Conservation (phyloP, 2,329 filamentous ascomycete genomes). For the Fonsecaea pedrosoi region DNA sequence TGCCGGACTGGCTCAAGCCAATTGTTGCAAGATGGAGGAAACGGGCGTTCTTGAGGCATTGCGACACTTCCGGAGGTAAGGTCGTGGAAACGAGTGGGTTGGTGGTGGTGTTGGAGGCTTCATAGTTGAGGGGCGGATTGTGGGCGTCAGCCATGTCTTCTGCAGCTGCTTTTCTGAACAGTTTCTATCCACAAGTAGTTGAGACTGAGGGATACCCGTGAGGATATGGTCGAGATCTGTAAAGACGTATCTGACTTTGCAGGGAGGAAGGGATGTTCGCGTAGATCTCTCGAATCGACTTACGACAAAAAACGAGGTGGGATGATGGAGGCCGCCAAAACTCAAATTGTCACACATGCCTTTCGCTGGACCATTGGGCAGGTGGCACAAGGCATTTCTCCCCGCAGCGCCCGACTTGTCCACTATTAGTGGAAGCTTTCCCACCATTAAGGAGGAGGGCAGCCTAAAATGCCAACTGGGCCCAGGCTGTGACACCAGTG, state of each 20-base stretch:
- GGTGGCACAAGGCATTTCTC: neutral
- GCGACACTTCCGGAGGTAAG: constrained; percentile 82
- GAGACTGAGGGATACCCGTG: neutral
- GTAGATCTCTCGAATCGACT: neutral
- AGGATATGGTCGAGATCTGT: neutral
- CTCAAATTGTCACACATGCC: constrained; percentile 15
- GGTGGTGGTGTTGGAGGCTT: constrained; percentile 75
- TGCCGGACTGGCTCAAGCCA: constrained; percentile 43
- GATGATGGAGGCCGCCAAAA: constrained; percentile 1
- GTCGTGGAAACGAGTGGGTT: constrained; percentile 72
- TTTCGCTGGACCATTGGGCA: neutral
- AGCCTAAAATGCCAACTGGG: neutral
- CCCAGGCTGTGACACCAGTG: neutral
- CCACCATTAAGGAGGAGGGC: neutral
- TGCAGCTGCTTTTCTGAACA: neutral
- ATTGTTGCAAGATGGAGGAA: constrained; percentile 97
- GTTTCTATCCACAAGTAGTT: neutral
- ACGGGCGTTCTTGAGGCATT: constrained; percentile 90
- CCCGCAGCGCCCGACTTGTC: neutral
- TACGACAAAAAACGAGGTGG: neutral
- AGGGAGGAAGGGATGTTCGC: constrained; percentile 6
- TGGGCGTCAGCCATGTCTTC: constrained; percentile 53
- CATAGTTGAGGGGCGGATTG: constrained; percentile 74
- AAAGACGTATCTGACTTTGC: neutral
- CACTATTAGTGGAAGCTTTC: neutral